Evolutionary conservation across 1,284 basidiomycete species (phyloP), one percentile per base, ranked within the genome.

Genomic region (Irpex sp.): DNA sequence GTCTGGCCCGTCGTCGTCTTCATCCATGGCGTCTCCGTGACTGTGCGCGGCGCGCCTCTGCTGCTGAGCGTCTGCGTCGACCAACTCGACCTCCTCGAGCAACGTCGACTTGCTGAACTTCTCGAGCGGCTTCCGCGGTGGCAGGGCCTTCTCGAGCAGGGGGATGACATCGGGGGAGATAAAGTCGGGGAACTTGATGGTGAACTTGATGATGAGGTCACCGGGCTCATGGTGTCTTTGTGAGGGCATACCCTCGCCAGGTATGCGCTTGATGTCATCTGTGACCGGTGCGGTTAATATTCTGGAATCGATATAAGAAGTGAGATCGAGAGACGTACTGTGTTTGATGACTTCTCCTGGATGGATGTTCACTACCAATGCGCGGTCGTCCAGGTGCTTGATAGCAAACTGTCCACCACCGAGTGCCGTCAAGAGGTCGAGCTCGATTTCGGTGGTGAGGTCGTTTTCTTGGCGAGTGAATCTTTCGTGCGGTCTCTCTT

Each of bases 211-310:
- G 75, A 90, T 96, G 67, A 99, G 83, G 77, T 99, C 95, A 51
- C 97, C 97, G 57, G 90, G 85, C 75, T 99, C 96, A 79, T 99
- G 97, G 79, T 98, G 96, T 68, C 97, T 89, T 77, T 92, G 93
- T 63, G 97, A 98, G 46, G 97, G 97, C 97, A 99, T 99, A 68
- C 97, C 97, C 78, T 98, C 95, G 6, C 92, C 92, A 59, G 87
- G 86, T 68, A 99, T 92, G 66, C 97, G 90, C 80, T 98, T 98
- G 74, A 96, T 75, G 49, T 92, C 88, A 66, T 90, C 95, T 96
- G 68, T 49, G 63, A 43, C 39, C 39, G 15, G 15, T 43, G 86
- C 53, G 55, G 33, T 62, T 57, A 33, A 57, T 19, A 65, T 67
- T 51, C 66, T 65, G n/a, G 33, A 59, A 21, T 55, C 21, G 37